A percentile compares a stretch with the other conserved stretches of the same genome.
Conservation (phyloP, 2,329 filamentous ascomycete species). For the Fusarium sp. region DNA sequence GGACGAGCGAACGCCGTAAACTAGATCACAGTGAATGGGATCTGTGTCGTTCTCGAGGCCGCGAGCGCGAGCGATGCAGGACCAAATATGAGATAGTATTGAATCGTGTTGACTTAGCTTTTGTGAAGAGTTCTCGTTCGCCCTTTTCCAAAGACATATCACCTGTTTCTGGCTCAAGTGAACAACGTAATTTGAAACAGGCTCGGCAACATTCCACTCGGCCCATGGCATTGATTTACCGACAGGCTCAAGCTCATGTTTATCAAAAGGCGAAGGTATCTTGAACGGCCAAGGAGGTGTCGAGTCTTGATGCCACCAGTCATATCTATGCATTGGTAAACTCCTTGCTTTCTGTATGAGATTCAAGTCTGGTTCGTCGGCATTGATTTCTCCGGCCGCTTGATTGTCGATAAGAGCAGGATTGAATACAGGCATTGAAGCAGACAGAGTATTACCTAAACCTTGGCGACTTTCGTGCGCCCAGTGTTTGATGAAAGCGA, state of each 20-base stretch:
- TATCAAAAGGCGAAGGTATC: slow-evolving; percentile 11
- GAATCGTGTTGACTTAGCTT: slow-evolving; percentile 40
- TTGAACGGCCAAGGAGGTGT: slow-evolving; percentile 26
- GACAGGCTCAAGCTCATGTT: neutral
- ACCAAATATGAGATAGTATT: slow-evolving; percentile 42
- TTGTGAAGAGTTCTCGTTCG: neutral
- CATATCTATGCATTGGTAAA: slow-evolving; percentile 39
- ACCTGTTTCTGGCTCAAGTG: slow-evolving; percentile 35
- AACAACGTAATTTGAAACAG: slow-evolving; percentile 39
- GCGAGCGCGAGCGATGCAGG: slow-evolving; percentile 40
- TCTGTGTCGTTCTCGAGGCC: neutral
- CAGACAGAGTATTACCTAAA: neutral
- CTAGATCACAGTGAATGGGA: slow-evolving; percentile 37
- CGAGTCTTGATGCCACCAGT: slow-evolving; percentile 37
- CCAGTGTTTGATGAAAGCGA: slow-evolving; percentile 40
- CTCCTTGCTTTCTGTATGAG: slow-evolving; percentile 7
- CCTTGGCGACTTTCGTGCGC: slow-evolving; percentile 8
- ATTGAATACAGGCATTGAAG: neutral
- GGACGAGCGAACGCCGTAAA: slow-evolving; percentile 28
- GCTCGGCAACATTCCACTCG: slow-evolving; percentile 34
- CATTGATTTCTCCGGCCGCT: slow-evolving; percentile 35
- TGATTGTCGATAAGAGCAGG: slow-evolving; percentile 26
- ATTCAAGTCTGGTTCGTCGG: neutral
- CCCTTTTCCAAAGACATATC: slow-evolving; percentile 3
- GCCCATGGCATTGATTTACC: slow-evolving; percentile 40